Conservation (phyloP, 2,329 filamentous ascomycete genomes). For the Chalaropsis thielavioides region DNA sequence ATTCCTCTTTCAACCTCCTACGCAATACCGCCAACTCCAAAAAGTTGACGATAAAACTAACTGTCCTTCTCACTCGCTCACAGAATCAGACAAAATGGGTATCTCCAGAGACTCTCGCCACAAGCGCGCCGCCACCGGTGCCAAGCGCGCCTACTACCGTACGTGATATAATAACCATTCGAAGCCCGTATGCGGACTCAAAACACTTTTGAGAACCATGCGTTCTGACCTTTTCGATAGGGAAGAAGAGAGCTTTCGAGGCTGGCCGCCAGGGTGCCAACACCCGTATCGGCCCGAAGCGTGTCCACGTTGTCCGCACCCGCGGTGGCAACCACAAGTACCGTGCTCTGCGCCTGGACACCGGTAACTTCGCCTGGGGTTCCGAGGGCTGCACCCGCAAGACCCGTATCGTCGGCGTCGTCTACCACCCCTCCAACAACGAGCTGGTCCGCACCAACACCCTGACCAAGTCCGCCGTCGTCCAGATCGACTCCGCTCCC, state of each 20-base stretch:
- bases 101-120: slow-evolving; percentile 99
- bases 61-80: slow-evolving; percentile 22
- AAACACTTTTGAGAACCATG: slow-evolving; percentile 35
- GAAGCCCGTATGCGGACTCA: slow-evolving; percentile 48
- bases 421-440: slow-evolving; percentile 99
- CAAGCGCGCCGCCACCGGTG: slow-evolving; percentile 98
- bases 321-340: slow-evolving; percentile 99
- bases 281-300: slow-evolving; percentile 97
- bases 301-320: slow-evolving; percentile 91
- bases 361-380: slow-evolving; percentile 98
- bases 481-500: slow-evolving; percentile 95
- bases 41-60: slow-evolving; percentile 12
- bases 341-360: slow-evolving; percentile 95
- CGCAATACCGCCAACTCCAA: not conserved
- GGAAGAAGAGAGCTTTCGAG: slow-evolving; percentile 99
- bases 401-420: slow-evolving; percentile 95
- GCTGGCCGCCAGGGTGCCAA: slow-evolving; percentile 98
- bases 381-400: slow-evolving; percentile 97
- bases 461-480: slow-evolving; percentile 95
- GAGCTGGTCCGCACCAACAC: slow-evolving; percentile 99
- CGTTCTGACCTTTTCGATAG: slow-evolving; percentile 63
- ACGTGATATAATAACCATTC: slow-evolving; percentile 42
- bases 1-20: not conserved
- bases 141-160: slow-evolving; percentile 90
- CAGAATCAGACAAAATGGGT: slow-evolving; percentile 83